phyloP scores from a whole-genome alignment of 2,329 filamentous ascomycete genomes.

The Zarea fungicola region DNA sequence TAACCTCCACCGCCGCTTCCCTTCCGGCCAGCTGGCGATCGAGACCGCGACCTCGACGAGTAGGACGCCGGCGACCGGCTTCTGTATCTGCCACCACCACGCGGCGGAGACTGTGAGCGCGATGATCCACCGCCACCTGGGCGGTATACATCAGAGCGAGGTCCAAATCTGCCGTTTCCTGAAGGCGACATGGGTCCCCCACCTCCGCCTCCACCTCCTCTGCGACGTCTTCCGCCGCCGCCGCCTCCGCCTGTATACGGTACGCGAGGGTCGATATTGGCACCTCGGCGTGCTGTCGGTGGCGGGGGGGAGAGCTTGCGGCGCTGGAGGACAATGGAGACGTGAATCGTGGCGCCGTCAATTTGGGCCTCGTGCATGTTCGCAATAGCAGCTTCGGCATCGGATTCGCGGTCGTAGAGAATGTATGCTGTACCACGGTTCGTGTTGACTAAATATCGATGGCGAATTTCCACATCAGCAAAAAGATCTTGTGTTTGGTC shows the following conservation, averaged over 20 bases:
- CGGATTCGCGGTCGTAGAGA: slow-evolving; percentile 67
- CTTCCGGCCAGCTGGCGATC: slow-evolving; percentile 32
- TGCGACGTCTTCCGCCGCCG: slow-evolving; percentile 31
- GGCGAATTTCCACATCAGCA: too few relatives aligned
- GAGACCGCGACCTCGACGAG: slow-evolving; percentile 46
- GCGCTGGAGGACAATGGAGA: slow-evolving; percentile 81
- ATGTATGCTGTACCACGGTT: slow-evolving; percentile 95
- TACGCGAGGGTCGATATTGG: slow-evolving; percentile 49
- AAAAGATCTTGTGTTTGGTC: too few relatives aligned
- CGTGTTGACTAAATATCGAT: slow-evolving; percentile 58
- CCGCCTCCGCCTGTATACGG: slow-evolving; percentile 30
- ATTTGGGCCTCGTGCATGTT: slow-evolving; percentile 98
- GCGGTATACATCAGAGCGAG: slow-evolving; percentile 54
- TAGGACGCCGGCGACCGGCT: slow-evolving; percentile 40
- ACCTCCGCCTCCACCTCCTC: slow-evolving; percentile 18
- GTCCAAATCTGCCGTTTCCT: slow-evolving; percentile 31
- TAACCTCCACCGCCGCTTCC: slow-evolving; percentile 24
- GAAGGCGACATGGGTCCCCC: slow-evolving; percentile 31
- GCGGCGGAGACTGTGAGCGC: slow-evolving; percentile 8
- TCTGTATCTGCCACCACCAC: slow-evolving; percentile 35
- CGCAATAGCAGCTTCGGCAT: slow-evolving; percentile 83
- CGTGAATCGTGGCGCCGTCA: slow-evolving; percentile 75
- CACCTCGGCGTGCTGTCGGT: slow-evolving; percentile 61
- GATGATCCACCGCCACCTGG: slow-evolving; percentile 53
- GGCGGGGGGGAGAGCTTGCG: slow-evolving; percentile 78